Percentiles rank a stretch among this genome's conserved stretches.
Conservation (phyloP, 1,284 basidiomycete genomes). For the Puccinia horiana region DNA sequence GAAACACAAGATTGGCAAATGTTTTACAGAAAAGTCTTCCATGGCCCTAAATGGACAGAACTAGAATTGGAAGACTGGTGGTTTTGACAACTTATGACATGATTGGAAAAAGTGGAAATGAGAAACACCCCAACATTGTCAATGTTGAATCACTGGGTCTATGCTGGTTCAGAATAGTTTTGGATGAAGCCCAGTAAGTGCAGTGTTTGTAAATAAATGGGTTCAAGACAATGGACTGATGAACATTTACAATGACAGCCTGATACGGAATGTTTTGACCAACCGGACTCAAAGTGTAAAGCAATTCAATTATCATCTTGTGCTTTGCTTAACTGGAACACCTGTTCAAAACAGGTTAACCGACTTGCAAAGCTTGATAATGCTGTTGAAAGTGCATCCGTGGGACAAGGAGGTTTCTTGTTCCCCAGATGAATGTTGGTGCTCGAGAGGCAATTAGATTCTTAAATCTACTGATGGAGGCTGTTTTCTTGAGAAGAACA, state of each 20-base stretch:
- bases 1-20: not conserved
- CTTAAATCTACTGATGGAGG: not conserved
- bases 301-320: not conserved
- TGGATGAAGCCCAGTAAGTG: not conserved
- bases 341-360: not conserved
- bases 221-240: not conserved
- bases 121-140: slow-evolving; percentile 1
- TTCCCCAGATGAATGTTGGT: not conserved
- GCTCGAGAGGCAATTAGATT: slow-evolving; percentile 3
- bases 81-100: slow-evolving; percentile 6
- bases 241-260: slow-evolving; percentile 12
- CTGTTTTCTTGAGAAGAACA: slow-evolving; percentile 8
- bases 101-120: too few species aligned
- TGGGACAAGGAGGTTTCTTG: too few species aligned
- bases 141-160: not conserved
- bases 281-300: slow-evolving; percentile 8
- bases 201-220: not conserved
- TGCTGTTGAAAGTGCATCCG: not conserved
- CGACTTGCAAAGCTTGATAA: slow-evolving; percentile 1
- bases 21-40: slow-evolving; percentile 2
- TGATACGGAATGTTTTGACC: not conserved
- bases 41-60: not conserved
- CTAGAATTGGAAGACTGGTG: slow-evolving; percentile 10
- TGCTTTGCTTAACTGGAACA: slow-evolving; percentile 3
- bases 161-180: slow-evolving; percentile 17